Percentiles rank a stretch among this genome's conserved stretches.
phyloP scores from a whole-genome alignment of 75 land plant genomes.

The Pinus taeda region DNA sequence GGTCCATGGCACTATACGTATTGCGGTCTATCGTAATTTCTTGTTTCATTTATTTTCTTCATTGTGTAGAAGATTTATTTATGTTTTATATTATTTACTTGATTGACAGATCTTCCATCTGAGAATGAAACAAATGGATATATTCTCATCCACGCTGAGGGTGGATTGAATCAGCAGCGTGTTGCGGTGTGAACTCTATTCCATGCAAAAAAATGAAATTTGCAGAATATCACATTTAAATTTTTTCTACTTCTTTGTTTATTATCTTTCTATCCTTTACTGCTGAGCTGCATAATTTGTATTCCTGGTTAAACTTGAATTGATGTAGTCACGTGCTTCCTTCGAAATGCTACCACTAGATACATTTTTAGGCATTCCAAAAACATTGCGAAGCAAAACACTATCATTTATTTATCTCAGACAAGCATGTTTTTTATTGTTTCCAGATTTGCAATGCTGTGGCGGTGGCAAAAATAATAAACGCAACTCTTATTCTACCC shows the following conservation, averaged over 20 bases:
- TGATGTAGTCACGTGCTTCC: background rate
- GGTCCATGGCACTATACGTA: background rate
- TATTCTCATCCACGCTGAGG: constrained; percentile 91
- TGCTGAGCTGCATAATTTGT: background rate
- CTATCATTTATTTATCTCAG: background rate
- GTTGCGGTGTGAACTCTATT: constrained; percentile 68
- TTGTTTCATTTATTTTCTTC: background rate
- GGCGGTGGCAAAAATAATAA: constrained; percentile 95
- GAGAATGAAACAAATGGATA: constrained; percentile 92
- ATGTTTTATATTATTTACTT: background rate
- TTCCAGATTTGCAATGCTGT: constrained; percentile 95
- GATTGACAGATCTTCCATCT: constrained; percentile 46
- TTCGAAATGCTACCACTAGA: background rate
- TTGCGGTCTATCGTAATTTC: background rate
- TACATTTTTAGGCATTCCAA: background rate
- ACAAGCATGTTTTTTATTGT: background rate
- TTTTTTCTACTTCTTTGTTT: background rate
- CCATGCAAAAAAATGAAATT: background rate
- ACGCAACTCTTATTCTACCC: constrained; percentile 89
- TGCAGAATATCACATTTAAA: background rate
- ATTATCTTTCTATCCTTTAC: background rate
- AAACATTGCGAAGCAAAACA: background rate
- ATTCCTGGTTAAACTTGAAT: background rate
- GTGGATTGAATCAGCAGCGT: constrained; percentile 93
- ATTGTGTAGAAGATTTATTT: background rate